phyloP scores from a whole-genome alignment of 2,329 filamentous ascomycete species.

The Colletotrichum melonis region DNA sequence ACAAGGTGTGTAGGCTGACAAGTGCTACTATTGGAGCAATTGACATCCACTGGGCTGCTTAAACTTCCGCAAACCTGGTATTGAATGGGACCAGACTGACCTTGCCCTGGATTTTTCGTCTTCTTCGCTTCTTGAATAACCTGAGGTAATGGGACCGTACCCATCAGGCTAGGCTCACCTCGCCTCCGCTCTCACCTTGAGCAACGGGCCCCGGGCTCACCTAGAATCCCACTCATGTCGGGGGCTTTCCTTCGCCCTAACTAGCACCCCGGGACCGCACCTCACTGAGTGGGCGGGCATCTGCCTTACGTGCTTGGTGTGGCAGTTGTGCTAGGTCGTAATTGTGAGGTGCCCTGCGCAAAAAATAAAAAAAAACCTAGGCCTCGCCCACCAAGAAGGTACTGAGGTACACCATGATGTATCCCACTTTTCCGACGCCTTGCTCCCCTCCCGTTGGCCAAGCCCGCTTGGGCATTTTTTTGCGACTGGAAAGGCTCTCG shows the following conservation, averaged over 20 bases:
- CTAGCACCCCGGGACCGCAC: not conserved
- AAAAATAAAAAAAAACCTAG: constrained; percentile 12
- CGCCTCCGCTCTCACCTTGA: not conserved
- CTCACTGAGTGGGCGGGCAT: not conserved
- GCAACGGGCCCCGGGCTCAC: not conserved
- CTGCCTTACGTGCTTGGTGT: constrained; percentile 11
- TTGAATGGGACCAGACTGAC: constrained; percentile 5
- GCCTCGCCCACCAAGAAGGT: not conserved
- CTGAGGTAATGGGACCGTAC: not conserved
- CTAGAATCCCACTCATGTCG: not conserved
- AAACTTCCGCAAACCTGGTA: constrained; percentile 19
- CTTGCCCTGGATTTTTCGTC: not conserved
- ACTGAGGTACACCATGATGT: not conserved
- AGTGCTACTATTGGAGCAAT: constrained; percentile 9
- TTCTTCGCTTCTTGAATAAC: not conserved
- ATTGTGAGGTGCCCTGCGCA: not conserved
- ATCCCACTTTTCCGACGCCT: constrained; percentile 20
- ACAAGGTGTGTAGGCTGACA: constrained; percentile 11
- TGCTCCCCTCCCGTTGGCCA: constrained; percentile 22
- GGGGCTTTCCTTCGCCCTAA: constrained; percentile 4
- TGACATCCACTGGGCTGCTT: constrained; percentile 9
- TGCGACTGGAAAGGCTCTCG: constrained; percentile 33
- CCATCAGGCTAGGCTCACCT: not conserved
- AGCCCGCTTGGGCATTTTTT: constrained; percentile 38
- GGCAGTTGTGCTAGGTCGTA: constrained; percentile 7